Evolutionary conservation across 2,329 filamentous ascomycete species (phyloP), one percentile per base, ranked within the genome.

Genomic region (Neonectria magnoliae): DNA sequence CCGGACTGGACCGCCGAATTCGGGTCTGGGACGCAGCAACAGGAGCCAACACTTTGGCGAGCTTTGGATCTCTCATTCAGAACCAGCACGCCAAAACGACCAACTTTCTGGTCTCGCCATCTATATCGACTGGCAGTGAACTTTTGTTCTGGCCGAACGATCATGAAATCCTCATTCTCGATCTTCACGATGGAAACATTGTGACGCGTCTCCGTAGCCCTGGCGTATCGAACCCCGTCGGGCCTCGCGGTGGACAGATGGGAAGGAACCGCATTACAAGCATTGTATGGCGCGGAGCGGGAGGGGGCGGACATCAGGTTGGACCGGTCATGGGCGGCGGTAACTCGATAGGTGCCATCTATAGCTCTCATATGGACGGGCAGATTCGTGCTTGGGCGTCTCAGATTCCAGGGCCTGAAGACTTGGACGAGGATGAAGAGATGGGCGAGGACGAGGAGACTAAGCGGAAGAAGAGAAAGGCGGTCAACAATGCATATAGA

Each of bases 1-100:
- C 92, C 2, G 94, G 94, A 0, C 91, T 97, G 62, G 96, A 98
- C 76, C 86, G 92, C 53, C 88, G 91, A 9, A 90, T 98, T 67
- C 88, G 94, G 5, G 92, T 98, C 1, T 98, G 95, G 95, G 87
- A 97, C 75, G 88, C 92, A 2, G 84, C 84, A 0, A 93, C 88
- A 0, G 93, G 94, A 2, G 91, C 91, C 18, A 98, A 98, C 77
- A 97, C 93, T 0, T 87, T 98, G 6, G 92, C 92, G 0, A 94
- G 91, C 76, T 98, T 98, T 75, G 94, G 94, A 0, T 92, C 94
- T 1, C 85, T 90, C 29, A 85, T 98, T 44, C 91, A 90, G 71
- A 98, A 98, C 76, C 85, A 81, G 69, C 89, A 86, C 70, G 82
- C 90, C 5, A 87, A 86, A 20, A 89, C 85, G 64, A 81, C 87